Conservation (phyloP, 1,139 yeast genomes). For the Kluyveromyces sp. region DNA sequence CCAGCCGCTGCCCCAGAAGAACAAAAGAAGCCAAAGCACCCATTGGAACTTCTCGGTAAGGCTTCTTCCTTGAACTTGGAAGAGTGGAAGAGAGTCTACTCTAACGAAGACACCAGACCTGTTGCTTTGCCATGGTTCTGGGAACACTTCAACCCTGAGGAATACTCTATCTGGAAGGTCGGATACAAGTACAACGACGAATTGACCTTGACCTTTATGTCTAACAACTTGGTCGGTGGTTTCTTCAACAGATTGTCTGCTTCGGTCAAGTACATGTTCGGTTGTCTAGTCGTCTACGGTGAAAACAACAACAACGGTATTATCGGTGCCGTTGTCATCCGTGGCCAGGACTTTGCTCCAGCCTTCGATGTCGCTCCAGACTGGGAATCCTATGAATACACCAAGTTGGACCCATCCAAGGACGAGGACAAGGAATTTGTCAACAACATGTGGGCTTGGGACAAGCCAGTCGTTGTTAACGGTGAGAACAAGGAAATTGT, state of each 20-base stretch:
- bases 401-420: constrained; percentile 60
- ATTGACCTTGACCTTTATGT: constrained; percentile 94
- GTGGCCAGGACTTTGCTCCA: constrained; percentile 88
- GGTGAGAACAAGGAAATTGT: constrained; percentile 65
- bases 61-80: constrained; percentile 61
- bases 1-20: constrained; percentile 31
- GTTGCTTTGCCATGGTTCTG: constrained; percentile 97
- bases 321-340: constrained; percentile 86
- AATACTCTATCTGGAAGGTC: constrained; percentile 93
- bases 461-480: constrained; percentile 59
- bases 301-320: constrained; percentile 98
- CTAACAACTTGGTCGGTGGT: constrained; percentile 97
- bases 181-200: constrained; percentile 98
- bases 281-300: constrained; percentile 91
- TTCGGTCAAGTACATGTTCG: constrained; percentile 91
- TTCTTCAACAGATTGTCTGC: constrained; percentile 93
- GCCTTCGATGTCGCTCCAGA: constrained; percentile 99
- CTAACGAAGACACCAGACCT: constrained; percentile 95
- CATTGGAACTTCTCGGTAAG: constrained; percentile 76
- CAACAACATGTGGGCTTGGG: constrained; percentile 82
- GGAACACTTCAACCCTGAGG: constrained; percentile 86
- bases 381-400: constrained; percentile 81
- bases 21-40: constrained; percentile 77
- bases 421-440: constrained; percentile 63
- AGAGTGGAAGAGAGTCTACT: constrained; percentile 95